A percentile compares a stretch with the other conserved stretches of the same genome.
These are phyloP conservation scores for Omphalotus guepiniiformis DNA, from an alignment of 768 basidiomycete genomes.

Conservation along the genomic window DNA sequence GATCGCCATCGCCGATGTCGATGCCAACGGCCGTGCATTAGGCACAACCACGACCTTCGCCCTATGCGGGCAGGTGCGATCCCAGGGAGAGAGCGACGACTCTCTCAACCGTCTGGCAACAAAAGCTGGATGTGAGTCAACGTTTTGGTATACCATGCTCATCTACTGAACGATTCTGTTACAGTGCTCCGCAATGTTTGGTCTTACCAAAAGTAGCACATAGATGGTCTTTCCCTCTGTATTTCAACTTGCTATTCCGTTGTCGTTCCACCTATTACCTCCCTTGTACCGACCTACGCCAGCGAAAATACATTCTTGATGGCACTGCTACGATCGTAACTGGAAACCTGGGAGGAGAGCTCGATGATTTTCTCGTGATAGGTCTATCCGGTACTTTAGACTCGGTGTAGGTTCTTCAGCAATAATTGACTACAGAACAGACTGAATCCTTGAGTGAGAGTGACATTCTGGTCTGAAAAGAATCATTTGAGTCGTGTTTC, in stretches of 20 bases:
- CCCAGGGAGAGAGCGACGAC: constrained; percentile 95
- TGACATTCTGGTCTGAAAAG: background rate
- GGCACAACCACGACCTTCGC: constrained; percentile 87
- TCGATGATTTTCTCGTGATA: too few relatives aligned
- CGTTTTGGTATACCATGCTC: constrained; percentile 1
- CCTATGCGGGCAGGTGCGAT: constrained; percentile 89
- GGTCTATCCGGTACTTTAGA: too few relatives aligned
- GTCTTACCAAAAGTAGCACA: constrained; percentile 86
- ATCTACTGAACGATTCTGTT: constrained; percentile 10
- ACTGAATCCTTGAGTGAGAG: background rate
- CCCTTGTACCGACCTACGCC: background rate
- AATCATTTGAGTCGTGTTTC: background rate
- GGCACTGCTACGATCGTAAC: too few relatives aligned
- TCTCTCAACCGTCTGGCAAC: constrained; percentile 95
- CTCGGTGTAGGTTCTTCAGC: too few relatives aligned
- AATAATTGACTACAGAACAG: background rate
- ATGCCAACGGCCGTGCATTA: constrained; percentile 78
- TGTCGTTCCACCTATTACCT: too few relatives aligned
- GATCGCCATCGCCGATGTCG: constrained; percentile 92
- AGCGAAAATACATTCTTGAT: background rate
- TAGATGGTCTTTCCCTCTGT: background rate
- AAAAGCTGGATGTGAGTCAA: constrained; percentile 83
- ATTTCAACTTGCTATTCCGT: background rate
- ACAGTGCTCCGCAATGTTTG: constrained; percentile 95
- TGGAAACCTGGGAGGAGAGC: too few relatives aligned